phyloP scores from a whole-genome alignment of 768 basidiomycete genomes.

The Trichaptum fuscoviolaceum region DNA sequence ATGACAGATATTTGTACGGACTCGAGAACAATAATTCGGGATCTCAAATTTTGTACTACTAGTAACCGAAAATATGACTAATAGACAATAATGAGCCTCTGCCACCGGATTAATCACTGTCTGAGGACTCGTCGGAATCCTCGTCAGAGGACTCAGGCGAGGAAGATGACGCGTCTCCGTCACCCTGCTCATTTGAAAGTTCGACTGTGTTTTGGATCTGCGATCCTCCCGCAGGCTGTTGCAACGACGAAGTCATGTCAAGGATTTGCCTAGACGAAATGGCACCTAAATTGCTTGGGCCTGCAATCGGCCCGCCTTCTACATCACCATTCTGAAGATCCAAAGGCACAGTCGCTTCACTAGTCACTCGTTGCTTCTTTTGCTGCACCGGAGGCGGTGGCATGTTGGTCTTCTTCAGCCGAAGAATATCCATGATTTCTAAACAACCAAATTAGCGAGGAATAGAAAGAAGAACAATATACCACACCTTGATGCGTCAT shows the following conservation, averaged over 20 bases:
- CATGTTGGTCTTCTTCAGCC: slow-evolving; percentile 64
- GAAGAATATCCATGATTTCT: slow-evolving; percentile 82
- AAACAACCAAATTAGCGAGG: not conserved
- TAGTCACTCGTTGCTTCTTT: slow-evolving; percentile 25
- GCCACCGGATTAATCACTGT: not conserved
- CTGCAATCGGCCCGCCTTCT: not conserved
- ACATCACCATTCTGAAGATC: not conserved
- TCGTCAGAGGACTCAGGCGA: not conserved
- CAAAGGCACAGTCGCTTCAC: slow-evolving; percentile 24
- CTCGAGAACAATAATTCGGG: no score
- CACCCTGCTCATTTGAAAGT: not conserved
- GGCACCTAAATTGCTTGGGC: not conserved
- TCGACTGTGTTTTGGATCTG: not conserved
- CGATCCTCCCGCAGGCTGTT: not conserved
- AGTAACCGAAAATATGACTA: no score
- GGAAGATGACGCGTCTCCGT: not conserved
- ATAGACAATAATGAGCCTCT: no score
- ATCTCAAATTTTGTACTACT: no score
- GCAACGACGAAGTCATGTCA: not conserved
- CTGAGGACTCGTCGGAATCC: not conserved
- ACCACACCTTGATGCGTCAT: slow-evolving; percentile 71
- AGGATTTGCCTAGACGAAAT: not conserved
- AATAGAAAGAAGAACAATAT: slow-evolving; percentile 2
- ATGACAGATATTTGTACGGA: no score
- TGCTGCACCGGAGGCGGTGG: slow-evolving; percentile 28